Evolutionary conservation across 768 basidiomycete genomes (phyloP).

Genomic region (Xerocomus brunneocitrinus): DNA sequence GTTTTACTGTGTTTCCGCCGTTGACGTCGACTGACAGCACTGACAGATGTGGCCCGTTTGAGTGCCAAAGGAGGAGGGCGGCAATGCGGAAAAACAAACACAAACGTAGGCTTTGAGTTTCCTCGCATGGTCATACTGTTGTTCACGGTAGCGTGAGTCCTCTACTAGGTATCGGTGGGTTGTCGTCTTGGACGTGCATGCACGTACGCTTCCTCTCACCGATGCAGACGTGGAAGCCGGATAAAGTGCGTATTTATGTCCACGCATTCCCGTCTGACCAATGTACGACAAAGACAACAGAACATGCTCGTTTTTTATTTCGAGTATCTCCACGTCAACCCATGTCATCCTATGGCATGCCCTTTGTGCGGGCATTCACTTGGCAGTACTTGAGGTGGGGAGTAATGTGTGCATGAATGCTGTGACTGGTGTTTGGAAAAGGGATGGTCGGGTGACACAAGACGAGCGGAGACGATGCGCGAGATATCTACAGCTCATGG

Average conservation of each 20-base stretch:
- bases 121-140: conserved; percentile 8
- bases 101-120: conserved; percentile 2
- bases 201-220: conserved; percentile 5
- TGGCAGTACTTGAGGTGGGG: no score
- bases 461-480: no score
- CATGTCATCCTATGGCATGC: conserved; percentile 11
- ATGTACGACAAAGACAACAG: background rate
- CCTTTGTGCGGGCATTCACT: no score
- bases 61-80: conserved; percentile 10
- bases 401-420: no score
- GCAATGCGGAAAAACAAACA: background rate
- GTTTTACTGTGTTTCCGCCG: conserved; percentile 8
- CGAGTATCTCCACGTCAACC: conserved; percentile 18
- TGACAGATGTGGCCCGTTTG: conserved; percentile 12
- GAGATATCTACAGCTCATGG: no score
- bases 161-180: background rate
- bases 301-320: background rate
- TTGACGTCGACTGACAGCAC: conserved; percentile 8
- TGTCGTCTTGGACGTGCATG: conserved; percentile 13
- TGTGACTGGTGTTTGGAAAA: no score
- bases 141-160: background rate
- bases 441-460: no score
- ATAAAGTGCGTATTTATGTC: background rate
- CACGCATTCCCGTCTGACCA: background rate
- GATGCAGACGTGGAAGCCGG: background rate